Conservation (phyloP, 2,329 filamentous ascomycete genomes). For the Daldinia sp. region DNA sequence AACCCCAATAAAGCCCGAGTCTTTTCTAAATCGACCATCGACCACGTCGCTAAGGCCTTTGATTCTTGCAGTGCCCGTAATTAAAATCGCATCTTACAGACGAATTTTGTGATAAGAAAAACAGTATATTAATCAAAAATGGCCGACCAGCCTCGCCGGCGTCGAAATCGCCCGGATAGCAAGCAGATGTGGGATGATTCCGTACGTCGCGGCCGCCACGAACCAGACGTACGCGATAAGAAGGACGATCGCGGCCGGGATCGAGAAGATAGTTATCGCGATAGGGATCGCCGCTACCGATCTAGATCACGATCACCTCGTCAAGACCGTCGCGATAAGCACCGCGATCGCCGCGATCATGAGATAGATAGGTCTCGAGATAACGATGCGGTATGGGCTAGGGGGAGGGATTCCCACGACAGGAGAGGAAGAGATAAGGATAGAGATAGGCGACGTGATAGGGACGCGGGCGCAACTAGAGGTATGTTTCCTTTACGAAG, state of each 20-base stretch:
- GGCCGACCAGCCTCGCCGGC: slow-evolving; percentile 59
- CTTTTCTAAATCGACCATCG: not conserved
- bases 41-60: not conserved
- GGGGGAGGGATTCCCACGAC: slow-evolving; percentile 39
- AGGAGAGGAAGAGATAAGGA: slow-evolving; percentile 15
- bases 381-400: slow-evolving; percentile 14
- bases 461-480: slow-evolving; percentile 28
- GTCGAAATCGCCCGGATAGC: slow-evolving; percentile 59
- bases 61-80: not conserved
- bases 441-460: slow-evolving; percentile 32
- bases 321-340: slow-evolving; percentile 44
- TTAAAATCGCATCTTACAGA: not conserved
- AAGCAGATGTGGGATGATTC: slow-evolving; percentile 69
- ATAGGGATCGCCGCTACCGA: slow-evolving; percentile 43
- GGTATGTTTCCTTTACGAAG: slow-evolving; percentile 21
- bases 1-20: not conserved
- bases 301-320: slow-evolving; percentile 41
- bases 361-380: slow-evolving; percentile 44
- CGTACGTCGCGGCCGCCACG: slow-evolving; percentile 50
- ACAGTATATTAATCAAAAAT: no score
- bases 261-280: slow-evolving; percentile 41
- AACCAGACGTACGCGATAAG: slow-evolving; percentile 39
- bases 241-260: slow-evolving; percentile 45
- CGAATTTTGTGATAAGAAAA: not conserved
- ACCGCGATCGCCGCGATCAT: slow-evolving; percentile 48